Evolutionary conservation across 257 asterid genomes (phyloP).

Genomic region (Marsdenia floribunda): DNA sequence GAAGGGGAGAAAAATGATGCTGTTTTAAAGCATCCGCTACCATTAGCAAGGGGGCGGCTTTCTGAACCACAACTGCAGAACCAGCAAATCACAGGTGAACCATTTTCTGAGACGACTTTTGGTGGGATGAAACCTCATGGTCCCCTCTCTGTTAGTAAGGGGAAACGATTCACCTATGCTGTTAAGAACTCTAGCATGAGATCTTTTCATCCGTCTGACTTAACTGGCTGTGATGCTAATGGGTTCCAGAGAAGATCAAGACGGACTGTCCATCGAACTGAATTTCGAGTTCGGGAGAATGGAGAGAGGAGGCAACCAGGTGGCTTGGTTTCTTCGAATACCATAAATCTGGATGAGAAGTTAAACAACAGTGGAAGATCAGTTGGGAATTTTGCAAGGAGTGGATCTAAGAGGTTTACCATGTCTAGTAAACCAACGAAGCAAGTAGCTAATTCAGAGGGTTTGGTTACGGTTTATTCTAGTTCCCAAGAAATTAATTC

Average conservation of each 20-base stretch:
- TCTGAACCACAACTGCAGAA: slow-evolving; percentile 38
- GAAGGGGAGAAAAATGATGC: slow-evolving; percentile 37
- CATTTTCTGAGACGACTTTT: slow-evolving; percentile 36
- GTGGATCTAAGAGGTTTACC: slow-evolving; percentile 76
- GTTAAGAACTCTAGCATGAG: slow-evolving; percentile 52
- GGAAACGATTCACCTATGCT: slow-evolving; percentile 62
- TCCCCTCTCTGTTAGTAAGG: slow-evolving; percentile 48
- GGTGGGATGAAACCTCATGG: slow-evolving; percentile 47
- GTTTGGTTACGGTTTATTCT: slow-evolving; percentile 32
- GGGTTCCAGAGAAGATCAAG: slow-evolving; percentile 71
- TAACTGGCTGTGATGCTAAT: slow-evolving; percentile 37
- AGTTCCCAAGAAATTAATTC: slow-evolving; percentile 34
- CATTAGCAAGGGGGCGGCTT: slow-evolving; percentile 35
- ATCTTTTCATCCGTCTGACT: slow-evolving; percentile 41
- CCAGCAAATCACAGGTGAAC: slow-evolving; percentile 32
- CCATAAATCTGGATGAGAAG: slow-evolving; percentile 39
- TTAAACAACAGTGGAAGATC: slow-evolving; percentile 43
- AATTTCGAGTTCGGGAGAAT: slow-evolving; percentile 74
- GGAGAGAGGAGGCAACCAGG: slow-evolving; percentile 49
- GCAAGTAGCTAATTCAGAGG: slow-evolving; percentile 40
- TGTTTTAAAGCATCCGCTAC: slow-evolving; percentile 27
- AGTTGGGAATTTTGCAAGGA: slow-evolving; percentile 45
- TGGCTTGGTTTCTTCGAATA: slow-evolving; percentile 29
- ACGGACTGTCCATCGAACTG: slow-evolving; percentile 64
- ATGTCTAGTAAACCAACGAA: slow-evolving; percentile 46